These are phyloP conservation scores for Dryadomyces quercivorus DNA, from an alignment of 2,329 filamentous ascomycete genomes.

Conservation along the genomic window DNA sequence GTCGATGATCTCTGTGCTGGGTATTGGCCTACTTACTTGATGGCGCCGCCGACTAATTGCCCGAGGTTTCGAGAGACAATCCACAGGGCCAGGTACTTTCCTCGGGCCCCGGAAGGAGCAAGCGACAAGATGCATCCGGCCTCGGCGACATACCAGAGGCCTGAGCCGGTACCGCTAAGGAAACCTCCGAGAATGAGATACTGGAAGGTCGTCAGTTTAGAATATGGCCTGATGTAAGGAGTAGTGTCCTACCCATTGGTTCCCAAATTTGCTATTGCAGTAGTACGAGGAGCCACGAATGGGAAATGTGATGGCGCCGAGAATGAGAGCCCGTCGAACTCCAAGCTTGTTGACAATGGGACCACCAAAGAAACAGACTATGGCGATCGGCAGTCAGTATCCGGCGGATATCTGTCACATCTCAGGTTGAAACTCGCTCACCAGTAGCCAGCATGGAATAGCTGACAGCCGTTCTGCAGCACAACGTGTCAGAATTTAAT, in stretches of 20 bases:
- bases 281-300: slow-evolving; percentile 1
- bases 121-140: slow-evolving; percentile 4
- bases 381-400: too few species aligned
- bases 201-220: neutral
- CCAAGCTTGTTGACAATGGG: slow-evolving; percentile 2
- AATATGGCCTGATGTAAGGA: neutral
- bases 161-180: neutral
- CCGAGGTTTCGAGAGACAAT: slow-evolving; percentile 4
- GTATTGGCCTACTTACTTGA: neutral
- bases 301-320: neutral
- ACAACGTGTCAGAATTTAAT: too few species aligned
- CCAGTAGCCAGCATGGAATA: neutral
- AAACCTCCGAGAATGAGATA: slow-evolving; percentile 3
- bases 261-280: slow-evolving; percentile 5
- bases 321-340: neutral
- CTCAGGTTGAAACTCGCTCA: neutral
- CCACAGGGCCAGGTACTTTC: slow-evolving; percentile 4
- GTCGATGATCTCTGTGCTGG: neutral
- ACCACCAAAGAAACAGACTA: slow-evolving; percentile 1
- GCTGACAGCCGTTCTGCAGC: neutral
- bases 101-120: neutral
- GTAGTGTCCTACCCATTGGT: neutral
- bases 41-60: slow-evolving; percentile 1
- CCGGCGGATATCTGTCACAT: too few species aligned
- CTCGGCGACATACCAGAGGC: slow-evolving; percentile 4